phyloP scores from a whole-genome alignment of 2,329 filamentous ascomycete species.

The Akanthomyces muscarius region DNA sequence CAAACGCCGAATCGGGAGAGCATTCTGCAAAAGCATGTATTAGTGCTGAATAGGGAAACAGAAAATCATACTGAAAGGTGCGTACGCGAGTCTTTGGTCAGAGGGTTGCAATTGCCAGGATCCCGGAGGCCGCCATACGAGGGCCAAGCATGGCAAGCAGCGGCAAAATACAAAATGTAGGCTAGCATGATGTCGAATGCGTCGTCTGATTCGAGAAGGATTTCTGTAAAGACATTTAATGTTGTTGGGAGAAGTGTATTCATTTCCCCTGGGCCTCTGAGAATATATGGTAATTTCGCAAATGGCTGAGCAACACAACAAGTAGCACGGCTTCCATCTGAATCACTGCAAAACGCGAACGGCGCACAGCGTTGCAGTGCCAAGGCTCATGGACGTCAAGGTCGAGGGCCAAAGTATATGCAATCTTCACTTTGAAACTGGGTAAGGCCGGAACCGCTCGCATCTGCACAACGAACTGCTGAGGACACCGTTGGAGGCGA shows the following conservation, averaged over 20 bases:
- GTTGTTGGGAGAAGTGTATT: not conserved
- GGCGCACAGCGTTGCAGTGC: not conserved
- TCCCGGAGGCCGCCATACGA: conserved; percentile 14
- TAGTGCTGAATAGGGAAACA: not conserved
- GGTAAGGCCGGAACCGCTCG: not conserved
- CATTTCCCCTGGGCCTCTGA: not conserved
- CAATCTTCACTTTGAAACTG: conserved; percentile 10
- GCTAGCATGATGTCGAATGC: not conserved
- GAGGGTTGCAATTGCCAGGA: conserved; percentile 20
- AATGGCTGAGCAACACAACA: not conserved
- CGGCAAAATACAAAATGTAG: conserved; percentile 2
- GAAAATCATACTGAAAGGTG: not conserved
- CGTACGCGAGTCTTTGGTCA: conserved; percentile 26
- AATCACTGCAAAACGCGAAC: conserved; percentile 8
- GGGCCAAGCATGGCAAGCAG: conserved; percentile 8
- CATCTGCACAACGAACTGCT: conserved; percentile 1
- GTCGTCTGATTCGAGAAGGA: not conserved
- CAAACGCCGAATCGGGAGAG: conserved; percentile 64
- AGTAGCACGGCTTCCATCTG: not conserved
- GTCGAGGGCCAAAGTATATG: not conserved
- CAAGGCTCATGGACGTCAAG: not conserved
- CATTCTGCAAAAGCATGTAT: conserved; percentile 39
- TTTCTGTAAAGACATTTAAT: conserved; percentile 2
- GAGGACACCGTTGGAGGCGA: not conserved
- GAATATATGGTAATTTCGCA: not conserved